Evolutionary conservation across 352 stramenopile genomes (phyloP).

Genomic region (Aphanomyces cochlioides): DNA sequence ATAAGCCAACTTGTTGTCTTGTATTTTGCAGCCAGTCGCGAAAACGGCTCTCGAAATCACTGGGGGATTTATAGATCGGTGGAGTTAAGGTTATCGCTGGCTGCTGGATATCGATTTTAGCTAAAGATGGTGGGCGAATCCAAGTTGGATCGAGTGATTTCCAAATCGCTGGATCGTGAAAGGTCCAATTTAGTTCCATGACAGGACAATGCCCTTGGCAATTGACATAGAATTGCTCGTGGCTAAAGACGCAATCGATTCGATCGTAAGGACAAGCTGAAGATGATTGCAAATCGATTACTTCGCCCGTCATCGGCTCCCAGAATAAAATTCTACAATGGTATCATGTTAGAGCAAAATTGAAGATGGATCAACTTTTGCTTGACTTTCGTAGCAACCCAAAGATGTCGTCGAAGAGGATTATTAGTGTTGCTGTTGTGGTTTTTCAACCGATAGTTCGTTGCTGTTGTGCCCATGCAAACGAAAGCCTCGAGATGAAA

Average conservation of each 20-base stretch:
- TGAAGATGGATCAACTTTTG: not conserved
- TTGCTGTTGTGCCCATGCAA: conserved; percentile 64
- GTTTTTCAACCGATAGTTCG: conserved; percentile 22
- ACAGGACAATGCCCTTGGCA: conserved; percentile 46
- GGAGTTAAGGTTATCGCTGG: conserved; percentile 34
- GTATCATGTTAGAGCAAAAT: not conserved
- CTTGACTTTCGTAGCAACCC: conserved; percentile 59
- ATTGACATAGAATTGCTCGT: conserved; percentile 70
- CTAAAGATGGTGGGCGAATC: conserved; percentile 28
- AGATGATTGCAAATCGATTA: conserved; percentile 20
- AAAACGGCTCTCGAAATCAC: conserved; percentile 36
- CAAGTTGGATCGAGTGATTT: conserved; percentile 47
- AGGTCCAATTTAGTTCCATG: conserved; percentile 30
- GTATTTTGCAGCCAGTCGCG: conserved; percentile 42
- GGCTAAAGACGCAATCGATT: conserved; percentile 83
- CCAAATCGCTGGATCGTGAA: conserved; percentile 61
- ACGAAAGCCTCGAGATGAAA: conserved; percentile 87
- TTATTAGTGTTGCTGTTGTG: no score
- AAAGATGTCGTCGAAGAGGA: conserved; percentile 46
- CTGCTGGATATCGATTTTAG: conserved; percentile 44
- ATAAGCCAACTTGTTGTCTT: conserved; percentile 45
- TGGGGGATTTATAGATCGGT: conserved; percentile 34
- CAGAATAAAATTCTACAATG: conserved; percentile 45
- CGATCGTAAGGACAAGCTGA: conserved; percentile 46
- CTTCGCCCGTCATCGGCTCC: conserved; percentile 68